Evolutionary conservation across 495 filamentous ascomycete genomes (phyloP).

Genomic region (Apodospora peruviana): DNA sequence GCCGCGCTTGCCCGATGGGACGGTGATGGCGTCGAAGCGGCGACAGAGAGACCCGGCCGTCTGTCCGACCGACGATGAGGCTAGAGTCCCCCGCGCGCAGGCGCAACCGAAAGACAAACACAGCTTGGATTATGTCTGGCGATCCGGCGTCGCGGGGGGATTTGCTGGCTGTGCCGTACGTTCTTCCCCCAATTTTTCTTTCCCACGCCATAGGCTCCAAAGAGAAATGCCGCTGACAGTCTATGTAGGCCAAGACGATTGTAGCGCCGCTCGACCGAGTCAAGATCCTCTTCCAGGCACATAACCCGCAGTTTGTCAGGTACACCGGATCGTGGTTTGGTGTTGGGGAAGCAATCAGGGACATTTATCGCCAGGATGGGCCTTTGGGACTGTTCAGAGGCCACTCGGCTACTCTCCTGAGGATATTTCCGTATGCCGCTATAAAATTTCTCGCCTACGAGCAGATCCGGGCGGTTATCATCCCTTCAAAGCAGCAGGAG

Average conservation of each 20-base stretch:
- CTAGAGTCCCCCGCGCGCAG: slow-evolving; percentile 29
- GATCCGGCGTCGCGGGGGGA: slow-evolving; percentile 79
- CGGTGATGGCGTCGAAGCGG: slow-evolving; percentile 8
- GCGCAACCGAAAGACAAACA: slow-evolving; percentile 48
- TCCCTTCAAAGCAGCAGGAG: slow-evolving; percentile 65
- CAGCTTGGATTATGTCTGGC: slow-evolving; percentile 74
- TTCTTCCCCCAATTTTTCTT: neutral
- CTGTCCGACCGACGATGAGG: slow-evolving; percentile 33
- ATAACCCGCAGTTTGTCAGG: slow-evolving; percentile 87
- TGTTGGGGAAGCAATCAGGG: slow-evolving; percentile 66
- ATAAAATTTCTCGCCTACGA: slow-evolving; percentile 99
- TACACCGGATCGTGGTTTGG: slow-evolving; percentile 87
- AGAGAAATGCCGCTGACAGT: neutral
- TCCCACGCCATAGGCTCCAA: neutral
- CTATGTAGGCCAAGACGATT: slow-evolving; percentile 77
- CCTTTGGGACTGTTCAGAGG: slow-evolving; percentile 76
- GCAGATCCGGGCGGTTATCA: slow-evolving; percentile 76
- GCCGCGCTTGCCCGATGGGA: slow-evolving; percentile 7
- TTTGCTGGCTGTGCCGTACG: slow-evolving; percentile 81
- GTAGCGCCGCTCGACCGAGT: slow-evolving; percentile 95
- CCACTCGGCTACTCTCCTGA: slow-evolving; percentile 86
- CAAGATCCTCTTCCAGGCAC: slow-evolving; percentile 97
- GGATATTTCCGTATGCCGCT: slow-evolving; percentile 95
- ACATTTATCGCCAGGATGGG: slow-evolving; percentile 75
- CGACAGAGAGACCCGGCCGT: slow-evolving; percentile 18